Evolutionary conservation across 2,329 filamentous ascomycete species (phyloP).

Genomic region (Apiospora rasikravindrae): DNA sequence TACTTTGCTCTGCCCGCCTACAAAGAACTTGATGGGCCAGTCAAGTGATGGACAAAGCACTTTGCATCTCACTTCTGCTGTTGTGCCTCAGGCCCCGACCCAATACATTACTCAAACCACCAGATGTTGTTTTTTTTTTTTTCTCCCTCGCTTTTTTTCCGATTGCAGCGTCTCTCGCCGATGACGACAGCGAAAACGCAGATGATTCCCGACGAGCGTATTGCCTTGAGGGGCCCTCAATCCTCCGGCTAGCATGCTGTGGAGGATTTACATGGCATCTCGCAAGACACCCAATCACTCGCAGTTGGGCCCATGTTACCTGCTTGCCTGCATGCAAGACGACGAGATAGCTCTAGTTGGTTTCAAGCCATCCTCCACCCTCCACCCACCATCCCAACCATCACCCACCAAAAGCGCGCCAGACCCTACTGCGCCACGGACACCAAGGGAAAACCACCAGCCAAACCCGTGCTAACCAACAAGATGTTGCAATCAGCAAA

Average conservation of each 20-base stretch:
- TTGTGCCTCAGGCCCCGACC: not conserved
- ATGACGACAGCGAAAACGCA: not conserved
- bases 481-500: not conserved
- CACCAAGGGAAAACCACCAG: not conserved
- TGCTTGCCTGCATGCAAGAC: not conserved
- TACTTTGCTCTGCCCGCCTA: not conserved
- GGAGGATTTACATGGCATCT: conserved; percentile 4
- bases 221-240: not conserved
- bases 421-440: not conserved
- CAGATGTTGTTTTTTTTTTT: not conserved
- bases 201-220: not conserved
- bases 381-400: no score
- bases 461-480: not conserved
- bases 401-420: not conserved
- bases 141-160: no score
- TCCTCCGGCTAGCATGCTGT: not conserved
- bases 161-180: not conserved
- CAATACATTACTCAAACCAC: not conserved
- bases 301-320: not conserved
- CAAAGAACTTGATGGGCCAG: not conserved
- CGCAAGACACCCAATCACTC: conserved; percentile 6
- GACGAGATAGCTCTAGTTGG: not conserved
- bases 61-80: not conserved
- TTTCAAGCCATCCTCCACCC: not conserved
- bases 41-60: not conserved